Conservation (phyloP, 2,329 filamentous ascomycete species). For the Simplicillium sp. region DNA sequence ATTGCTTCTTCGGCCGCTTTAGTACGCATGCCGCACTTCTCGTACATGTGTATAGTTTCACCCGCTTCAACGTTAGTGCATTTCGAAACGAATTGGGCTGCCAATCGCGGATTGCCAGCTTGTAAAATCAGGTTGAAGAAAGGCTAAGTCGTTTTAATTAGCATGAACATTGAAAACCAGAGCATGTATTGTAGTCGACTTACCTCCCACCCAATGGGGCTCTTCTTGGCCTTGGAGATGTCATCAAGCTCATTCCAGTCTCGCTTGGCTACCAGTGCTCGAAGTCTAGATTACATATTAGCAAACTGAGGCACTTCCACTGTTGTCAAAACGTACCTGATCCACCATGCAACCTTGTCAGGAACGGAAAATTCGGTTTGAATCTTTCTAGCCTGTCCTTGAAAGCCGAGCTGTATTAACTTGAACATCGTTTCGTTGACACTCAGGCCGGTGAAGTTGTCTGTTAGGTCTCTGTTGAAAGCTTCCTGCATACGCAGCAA, state of each 20-base stretch:
- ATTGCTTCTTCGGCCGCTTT: slow-evolving; percentile 90
- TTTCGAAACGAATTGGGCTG: slow-evolving; percentile 77
- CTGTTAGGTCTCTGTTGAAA: slow-evolving; percentile 74
- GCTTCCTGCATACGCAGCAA: slow-evolving; percentile 79
- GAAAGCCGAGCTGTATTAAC: slow-evolving; percentile 71
- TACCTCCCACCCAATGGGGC: slow-evolving; percentile 93
- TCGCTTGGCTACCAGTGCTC: slow-evolving; percentile 79
- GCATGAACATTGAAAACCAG: neutral
- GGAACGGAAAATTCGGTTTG: slow-evolving; percentile 88
- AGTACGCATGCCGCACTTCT: slow-evolving; percentile 83
- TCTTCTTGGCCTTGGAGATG: slow-evolving; percentile 67
- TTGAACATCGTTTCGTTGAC: slow-evolving; percentile 91
- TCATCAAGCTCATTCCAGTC: slow-evolving; percentile 94
- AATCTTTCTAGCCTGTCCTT: slow-evolving; percentile 77
- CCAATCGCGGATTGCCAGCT: slow-evolving; percentile 83
- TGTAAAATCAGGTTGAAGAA: slow-evolving; percentile 86
- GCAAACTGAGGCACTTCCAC: neutral
- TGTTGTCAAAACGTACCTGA: slow-evolving; percentile 34
- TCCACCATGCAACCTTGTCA: slow-evolving; percentile 87
- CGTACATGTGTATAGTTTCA: slow-evolving; percentile 82
- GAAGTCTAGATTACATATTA: slow-evolving; percentile 44
- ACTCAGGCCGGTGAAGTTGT: slow-evolving; percentile 70
- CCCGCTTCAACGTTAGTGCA: slow-evolving; percentile 61
- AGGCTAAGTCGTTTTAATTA: slow-evolving; percentile 39
- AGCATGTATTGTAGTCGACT: slow-evolving; percentile 20